Conservation (phyloP, 2,329 filamentous ascomycete species). For the Sclerotinia subarctica region DNA sequence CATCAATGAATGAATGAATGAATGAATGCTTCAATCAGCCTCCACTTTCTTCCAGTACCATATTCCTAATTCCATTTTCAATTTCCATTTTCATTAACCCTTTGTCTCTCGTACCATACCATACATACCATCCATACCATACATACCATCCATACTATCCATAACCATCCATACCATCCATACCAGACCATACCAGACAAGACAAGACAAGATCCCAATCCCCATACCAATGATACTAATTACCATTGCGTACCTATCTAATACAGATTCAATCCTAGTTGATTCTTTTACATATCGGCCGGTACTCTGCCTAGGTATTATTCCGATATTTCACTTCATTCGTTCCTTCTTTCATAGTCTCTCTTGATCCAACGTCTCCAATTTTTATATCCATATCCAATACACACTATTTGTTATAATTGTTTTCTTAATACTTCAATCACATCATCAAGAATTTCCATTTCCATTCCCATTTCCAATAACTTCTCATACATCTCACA, state of each 20-base stretch:
- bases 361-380: conserved; percentile 8
- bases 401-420: conserved; percentile 7
- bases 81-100: conserved; percentile 10
- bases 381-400: conserved; percentile 9
- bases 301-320: conserved; percentile 11
- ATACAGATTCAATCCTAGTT: conserved; percentile 14
- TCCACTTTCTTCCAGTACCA: conserved; percentile 12
- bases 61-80: conserved; percentile 9
- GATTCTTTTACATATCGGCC: conserved; percentile 11
- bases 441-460: conserved; percentile 2
- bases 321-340: conserved; percentile 16
- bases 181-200: too few relatives aligned
- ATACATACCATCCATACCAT: too few relatives aligned
- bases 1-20: conserved; percentile 19
- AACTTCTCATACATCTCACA: not conserved
- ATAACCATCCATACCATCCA: too few relatives aligned
- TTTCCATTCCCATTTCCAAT: not conserved
- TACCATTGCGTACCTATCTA: conserved; percentile 11
- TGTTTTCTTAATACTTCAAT: conserved; percentile 1
- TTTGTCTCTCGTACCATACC: conserved; percentile 13
- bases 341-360: conserved; percentile 11
- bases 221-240: conserved; percentile 15
- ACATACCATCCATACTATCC: too few relatives aligned
- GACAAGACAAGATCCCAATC: not conserved
- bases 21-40: conserved; percentile 11